These are phyloP conservation scores for Fraxinus americana DNA, from an alignment of 257 asterid species.

Conservation along the genomic window DNA sequence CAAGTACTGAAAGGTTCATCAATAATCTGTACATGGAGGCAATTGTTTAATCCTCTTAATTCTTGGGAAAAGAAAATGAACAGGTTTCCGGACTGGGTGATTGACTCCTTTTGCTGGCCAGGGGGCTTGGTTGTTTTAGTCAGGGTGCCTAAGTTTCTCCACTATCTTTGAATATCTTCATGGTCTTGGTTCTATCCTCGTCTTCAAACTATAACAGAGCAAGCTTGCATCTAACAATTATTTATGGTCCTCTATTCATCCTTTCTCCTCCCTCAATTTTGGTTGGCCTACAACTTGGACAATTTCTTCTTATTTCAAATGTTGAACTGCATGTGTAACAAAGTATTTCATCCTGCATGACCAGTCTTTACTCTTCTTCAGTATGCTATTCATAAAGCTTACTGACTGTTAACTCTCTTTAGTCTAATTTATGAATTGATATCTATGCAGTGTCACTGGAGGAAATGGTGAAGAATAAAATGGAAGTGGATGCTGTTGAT, in stretches of 20 bases:
- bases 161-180: not conserved
- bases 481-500: constrained; percentile 80
- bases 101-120: not conserved
- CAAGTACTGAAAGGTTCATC: not conserved
- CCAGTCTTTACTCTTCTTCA: not conserved
- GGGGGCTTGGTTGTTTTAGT: not conserved
- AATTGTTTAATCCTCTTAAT: not conserved
- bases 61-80: not conserved
- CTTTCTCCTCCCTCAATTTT: not conserved
- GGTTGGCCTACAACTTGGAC: not conserved
- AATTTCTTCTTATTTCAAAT: not conserved
- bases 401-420: not conserved
- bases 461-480: constrained; percentile 52
- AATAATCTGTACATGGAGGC: not conserved
- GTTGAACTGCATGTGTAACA: not conserved
- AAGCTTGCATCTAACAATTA: not conserved
- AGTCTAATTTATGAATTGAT: constrained; percentile 6
- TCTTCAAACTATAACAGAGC: not conserved
- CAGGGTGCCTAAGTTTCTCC: not conserved
- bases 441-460: constrained; percentile 61
- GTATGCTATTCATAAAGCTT: not conserved
- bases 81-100: not conserved
- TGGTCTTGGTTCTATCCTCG: not conserved
- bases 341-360: not conserved
- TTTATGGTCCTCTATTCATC: not conserved